Evolutionary conservation across 73 alveolate genomes (phyloP).

Genomic region (Symbiodinium natans): DNA sequence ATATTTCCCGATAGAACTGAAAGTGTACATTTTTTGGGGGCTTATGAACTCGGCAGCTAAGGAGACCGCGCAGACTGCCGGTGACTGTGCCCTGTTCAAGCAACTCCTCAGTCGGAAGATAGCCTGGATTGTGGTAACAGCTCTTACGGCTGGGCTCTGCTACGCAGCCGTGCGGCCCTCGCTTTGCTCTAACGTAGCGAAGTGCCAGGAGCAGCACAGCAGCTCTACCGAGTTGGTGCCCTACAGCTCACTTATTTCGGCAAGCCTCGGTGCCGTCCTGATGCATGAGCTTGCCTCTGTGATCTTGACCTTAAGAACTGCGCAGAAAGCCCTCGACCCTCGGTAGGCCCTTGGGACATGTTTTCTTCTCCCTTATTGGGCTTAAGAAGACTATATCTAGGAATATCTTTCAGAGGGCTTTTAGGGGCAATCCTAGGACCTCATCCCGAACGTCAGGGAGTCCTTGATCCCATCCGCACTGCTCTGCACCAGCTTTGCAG

Average conservation of each 20-base stretch:
- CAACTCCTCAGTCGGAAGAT: constrained; percentile 11
- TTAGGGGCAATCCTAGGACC: too few species aligned
- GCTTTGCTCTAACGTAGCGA: not conserved
- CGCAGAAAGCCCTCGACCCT: constrained; percentile 35
- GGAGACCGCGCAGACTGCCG: too few species aligned
- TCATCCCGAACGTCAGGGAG: constrained; percentile 66
- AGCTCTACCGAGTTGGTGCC: not conserved
- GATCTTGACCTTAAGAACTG: constrained; percentile 20
- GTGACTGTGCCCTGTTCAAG: not conserved
- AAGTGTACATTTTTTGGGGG: too few species aligned
- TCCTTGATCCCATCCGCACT: constrained; percentile 48
- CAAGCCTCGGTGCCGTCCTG: constrained; percentile 17
- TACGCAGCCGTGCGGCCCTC: constrained; percentile 14
- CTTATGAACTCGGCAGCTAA: too few species aligned
- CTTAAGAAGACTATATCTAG: too few species aligned
- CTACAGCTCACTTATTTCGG: constrained; percentile 6
- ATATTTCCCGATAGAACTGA: too few species aligned
- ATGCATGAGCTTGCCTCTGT: constrained; percentile 48
- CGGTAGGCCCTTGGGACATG: too few species aligned
- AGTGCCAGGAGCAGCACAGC: not conserved
- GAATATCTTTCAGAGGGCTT: too few species aligned
- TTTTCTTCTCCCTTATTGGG: too few species aligned
- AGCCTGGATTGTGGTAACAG: constrained; percentile 14
- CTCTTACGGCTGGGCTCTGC: not conserved
- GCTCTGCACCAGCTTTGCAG: constrained; percentile 38